These are phyloP conservation scores for Crithidia mellificae DNA, from an alignment of 208 protist species.

Conservation along the genomic window DNA sequence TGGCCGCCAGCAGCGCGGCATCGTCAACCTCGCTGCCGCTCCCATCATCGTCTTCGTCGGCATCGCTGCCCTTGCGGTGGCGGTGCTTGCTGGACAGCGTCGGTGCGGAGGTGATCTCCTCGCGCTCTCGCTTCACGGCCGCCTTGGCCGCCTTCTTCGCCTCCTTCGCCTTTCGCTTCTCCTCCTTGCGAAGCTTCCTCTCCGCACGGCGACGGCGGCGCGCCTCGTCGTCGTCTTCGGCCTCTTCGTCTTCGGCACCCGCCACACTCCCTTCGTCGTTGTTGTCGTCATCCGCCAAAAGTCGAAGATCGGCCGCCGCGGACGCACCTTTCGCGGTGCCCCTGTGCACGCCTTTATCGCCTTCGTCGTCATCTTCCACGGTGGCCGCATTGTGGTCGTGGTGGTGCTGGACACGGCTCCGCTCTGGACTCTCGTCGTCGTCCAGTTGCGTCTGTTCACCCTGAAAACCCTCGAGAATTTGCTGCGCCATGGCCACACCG, in stretches of 20 bases:
- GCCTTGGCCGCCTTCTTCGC: constrained; percentile 24
- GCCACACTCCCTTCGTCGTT: background rate
- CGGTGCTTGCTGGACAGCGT: background rate
- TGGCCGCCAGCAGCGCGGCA: constrained; percentile 15
- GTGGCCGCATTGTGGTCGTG: no score
- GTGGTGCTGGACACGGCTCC: background rate
- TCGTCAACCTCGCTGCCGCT: constrained; percentile 8
- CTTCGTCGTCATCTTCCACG: background rate
- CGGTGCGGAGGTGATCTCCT: constrained; percentile 18
- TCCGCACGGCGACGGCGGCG: constrained; percentile 26
- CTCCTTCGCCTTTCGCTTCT: constrained; percentile 24
- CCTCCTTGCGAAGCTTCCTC: constrained; percentile 21
- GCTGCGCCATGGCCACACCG: constrained; percentile 57
- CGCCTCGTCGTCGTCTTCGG: background rate
- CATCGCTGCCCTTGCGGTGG: background rate
- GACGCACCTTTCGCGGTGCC: background rate
- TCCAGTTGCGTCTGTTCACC: background rate
- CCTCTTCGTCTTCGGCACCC: background rate
- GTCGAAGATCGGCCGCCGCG: background rate
- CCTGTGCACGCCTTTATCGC: background rate
- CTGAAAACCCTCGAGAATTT: constrained; percentile 47
- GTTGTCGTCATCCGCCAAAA: constrained; percentile 6
- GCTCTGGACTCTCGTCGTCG: background rate
- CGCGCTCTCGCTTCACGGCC: constrained; percentile 26
- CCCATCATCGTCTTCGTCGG: constrained; percentile 4